These are phyloP conservation scores for Colletotrichum graminicola DNA, from an alignment of 2,329 filamentous ascomycete species.

Conservation along the genomic window DNA sequence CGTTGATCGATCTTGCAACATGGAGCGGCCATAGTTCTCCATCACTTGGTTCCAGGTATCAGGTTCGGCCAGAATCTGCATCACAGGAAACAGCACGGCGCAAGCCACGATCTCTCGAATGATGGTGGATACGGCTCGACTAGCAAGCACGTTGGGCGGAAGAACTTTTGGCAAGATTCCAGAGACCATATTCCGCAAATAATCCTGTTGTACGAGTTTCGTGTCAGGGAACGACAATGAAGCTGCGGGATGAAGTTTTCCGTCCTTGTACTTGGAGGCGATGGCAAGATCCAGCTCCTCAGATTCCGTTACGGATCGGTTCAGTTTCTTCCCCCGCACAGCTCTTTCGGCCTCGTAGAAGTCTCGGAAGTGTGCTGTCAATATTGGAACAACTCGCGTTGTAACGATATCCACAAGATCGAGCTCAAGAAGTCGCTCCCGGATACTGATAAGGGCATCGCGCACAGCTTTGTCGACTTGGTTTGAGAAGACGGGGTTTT, in stretches of 20 bases:
- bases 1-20: slow-evolving; percentile 95
- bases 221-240: slow-evolving; percentile 86
- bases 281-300: slow-evolving; percentile 96
- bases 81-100: slow-evolving; percentile 85
- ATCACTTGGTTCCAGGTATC: slow-evolving; percentile 98
- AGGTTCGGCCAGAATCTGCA: slow-evolving; percentile 86
- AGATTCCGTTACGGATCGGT: slow-evolving; percentile 91
- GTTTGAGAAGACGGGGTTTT: slow-evolving; percentile 82
- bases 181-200: slow-evolving; percentile 81
- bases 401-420: slow-evolving; percentile 89
- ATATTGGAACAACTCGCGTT: slow-evolving; percentile 84
- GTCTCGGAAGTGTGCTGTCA: slow-evolving; percentile 89
- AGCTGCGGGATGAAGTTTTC: slow-evolving; percentile 88
- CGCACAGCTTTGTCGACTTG: slow-evolving; percentile 88
- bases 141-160: slow-evolving; percentile 79
- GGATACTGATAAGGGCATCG: slow-evolving; percentile 76
- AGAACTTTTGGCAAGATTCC: slow-evolving; percentile 81
- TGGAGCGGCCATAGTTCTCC: slow-evolving; percentile 86
- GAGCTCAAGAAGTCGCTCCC: slow-evolving; percentile 77
- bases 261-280: slow-evolving; percentile 91
- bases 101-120: slow-evolving; percentile 93
- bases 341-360: slow-evolving; percentile 91
- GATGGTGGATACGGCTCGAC: slow-evolving; percentile 82
- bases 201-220: slow-evolving; percentile 87
- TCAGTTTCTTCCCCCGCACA: slow-evolving; percentile 88